Evolutionary conservation across 306 rosid genomes (phyloP).

Genomic region (Prunus dulcis): DNA sequence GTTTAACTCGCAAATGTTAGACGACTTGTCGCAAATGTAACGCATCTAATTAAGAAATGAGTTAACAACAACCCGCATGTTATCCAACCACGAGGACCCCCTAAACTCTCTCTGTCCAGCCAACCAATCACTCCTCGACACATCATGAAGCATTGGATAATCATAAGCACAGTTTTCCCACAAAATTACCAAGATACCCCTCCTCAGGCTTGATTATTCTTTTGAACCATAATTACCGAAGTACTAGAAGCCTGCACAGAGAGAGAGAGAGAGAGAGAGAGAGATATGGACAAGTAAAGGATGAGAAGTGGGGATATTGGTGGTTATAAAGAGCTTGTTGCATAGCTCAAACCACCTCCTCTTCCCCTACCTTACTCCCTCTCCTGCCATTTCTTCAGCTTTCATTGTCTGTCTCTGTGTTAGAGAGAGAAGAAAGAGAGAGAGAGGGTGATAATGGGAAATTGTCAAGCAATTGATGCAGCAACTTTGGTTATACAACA

Average conservation of each 20-base stretch:
- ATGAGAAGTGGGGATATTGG: constrained; percentile 13
- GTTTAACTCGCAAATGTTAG: neutral
- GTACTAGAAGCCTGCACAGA: constrained; percentile 2
- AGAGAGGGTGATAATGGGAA: constrained; percentile 58
- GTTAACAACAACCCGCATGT: neutral
- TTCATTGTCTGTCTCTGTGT: neutral
- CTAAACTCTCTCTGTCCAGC: constrained; percentile 13
- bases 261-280: too few species aligned
- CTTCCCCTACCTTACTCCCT: neutral
- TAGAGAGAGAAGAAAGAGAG: constrained; percentile 13
- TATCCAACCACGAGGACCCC: neutral
- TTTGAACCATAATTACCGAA: neutral
- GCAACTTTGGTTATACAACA: constrained; percentile 85
- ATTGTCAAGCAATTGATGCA: constrained; percentile 96
- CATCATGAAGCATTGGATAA: constrained; percentile 15
- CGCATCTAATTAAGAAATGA: constrained; percentile 1
- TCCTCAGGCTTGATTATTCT: neutral
- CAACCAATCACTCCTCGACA: constrained; percentile 35
- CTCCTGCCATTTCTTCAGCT: neutral
- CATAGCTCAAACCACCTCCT: constrained; percentile 9
- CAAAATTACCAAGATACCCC: constrained; percentile 21
- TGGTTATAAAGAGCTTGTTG: constrained; percentile 24
- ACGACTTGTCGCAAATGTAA: constrained; percentile 26
- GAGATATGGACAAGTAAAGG: neutral
- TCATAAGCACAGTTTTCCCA: neutral